Base-by-base conservation (phyloP, 2,329 filamentous ascomycete genomes). In the Apiospora sp. region DNA sequence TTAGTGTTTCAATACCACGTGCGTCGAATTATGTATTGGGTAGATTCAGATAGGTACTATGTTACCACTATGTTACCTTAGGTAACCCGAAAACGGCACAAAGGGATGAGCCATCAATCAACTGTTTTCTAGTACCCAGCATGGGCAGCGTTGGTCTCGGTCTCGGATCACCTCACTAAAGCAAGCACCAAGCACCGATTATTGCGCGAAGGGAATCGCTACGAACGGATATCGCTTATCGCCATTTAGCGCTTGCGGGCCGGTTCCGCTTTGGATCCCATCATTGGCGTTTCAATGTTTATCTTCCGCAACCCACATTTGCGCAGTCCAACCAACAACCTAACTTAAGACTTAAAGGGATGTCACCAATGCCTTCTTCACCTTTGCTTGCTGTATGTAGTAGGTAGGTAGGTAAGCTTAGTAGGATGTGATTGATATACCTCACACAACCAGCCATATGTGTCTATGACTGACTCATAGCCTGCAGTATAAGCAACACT, bases 161-260 rank as follows among this genome's bases (percentile, higher is more conserved):
- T 24, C 49, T 51, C n/a, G 24, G 49, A 27, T 51, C 24, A 27
- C 49, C 49, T 51, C 49, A 51, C 49, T 51, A 51, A 51, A 24
- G 27, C 27, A 30, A 30, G 27, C 27, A 2, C 27, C 49, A 51
- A 24, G 49, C 49, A 51, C 49, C 49, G 10, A 51, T 51, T 51
- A 12, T n/a, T 51, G n/a, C 49, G 27, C 27, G 30, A 8, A 22
- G 5, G 54, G 54, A 61, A 61, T 37, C 54, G 30, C 37, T 61
- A 16, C 19, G 37, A 41, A 41, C 34, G 58, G 58, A 64, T 64
- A 64, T 64, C 58, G 58, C 58, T 41, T 64, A 64, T 64, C 58
- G 58, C 58, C 34, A 12, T 22, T 41, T 64, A 41, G 58, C 58
- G 58, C 34, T 64, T 64, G 58, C 58, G 58, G 58, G 58, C 58